Base-by-base conservation (phyloP, 345 rosid genomes). In the Dipteronia dyeriana region DNA sequence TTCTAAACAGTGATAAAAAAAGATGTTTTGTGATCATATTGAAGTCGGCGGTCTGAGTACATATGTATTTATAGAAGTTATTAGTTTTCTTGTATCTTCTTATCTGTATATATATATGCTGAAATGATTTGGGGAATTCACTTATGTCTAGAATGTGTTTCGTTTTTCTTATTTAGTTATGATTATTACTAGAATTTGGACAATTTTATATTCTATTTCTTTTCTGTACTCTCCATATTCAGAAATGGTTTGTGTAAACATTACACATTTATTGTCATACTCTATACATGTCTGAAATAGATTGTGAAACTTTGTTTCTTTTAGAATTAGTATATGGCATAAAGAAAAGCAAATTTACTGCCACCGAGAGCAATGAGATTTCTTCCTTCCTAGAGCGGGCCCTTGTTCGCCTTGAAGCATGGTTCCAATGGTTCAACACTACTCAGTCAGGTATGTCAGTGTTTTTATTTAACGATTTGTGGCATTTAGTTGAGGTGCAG, bases 381-480 rank as follows among this genome's bases (percentile, higher is more conserved):
- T 84, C 87, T 77, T 81, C 91, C 74, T 95, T 95, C 84, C 84
- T 95, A 22, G 86, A 83, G 34, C 82, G 82, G 61, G 99, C 98
- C 66, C 86, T 82, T 84, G 85, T 86, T 77, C 90, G 98, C 16
- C 86, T 95, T 77, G 97, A 93, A 76, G 95, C 92, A 76, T 93
- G 99, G 97, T 92, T 87, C 81, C 87, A 90, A 49, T 95, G 98
- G 99, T 93, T 89, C 83, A 87, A 91, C 78, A 90, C 95, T 14
- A 90, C 97, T 29, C 97, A 95, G 73, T 84, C 86, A 88, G 97
- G 99, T 93, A 89, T 25, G 13, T 78, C 43, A 38, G 25, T 49
- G 53, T 59, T 69, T 68, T 54, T 19, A 51, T 68, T 63, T 54
- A 17, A 34, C 41, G 16, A 70, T 66, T 72, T 66, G 16, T 38